Evolutionary conservation across 106 monocot species (phyloP).

Genomic region (Dioscorea alata): DNA sequence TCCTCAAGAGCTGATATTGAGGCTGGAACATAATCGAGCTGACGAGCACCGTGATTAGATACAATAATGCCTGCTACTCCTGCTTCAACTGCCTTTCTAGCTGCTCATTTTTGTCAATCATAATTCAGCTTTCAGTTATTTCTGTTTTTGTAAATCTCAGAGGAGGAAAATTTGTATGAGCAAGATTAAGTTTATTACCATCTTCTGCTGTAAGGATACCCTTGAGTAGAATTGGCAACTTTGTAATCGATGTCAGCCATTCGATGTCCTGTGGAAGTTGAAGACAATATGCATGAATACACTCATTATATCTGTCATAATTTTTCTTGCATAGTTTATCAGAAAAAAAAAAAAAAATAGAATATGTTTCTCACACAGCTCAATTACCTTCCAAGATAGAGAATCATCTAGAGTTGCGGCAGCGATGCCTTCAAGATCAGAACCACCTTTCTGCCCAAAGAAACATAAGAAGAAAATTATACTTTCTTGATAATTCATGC

Average conservation of each 20-base stretch:
- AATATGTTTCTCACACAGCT: neutral
- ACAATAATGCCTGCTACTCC: slow-evolving; percentile 81
- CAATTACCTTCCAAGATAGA: slow-evolving; percentile 64
- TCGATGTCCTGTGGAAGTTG: slow-evolving; percentile 41
- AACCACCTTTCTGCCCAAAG: slow-evolving; percentile 41
- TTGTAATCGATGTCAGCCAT: slow-evolving; percentile 74
- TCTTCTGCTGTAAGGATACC: slow-evolving; percentile 72
- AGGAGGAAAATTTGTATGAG: neutral
- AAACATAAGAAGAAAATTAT: neutral
- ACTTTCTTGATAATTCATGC: neutral
- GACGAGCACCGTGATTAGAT: slow-evolving; percentile 84
- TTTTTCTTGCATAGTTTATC: neutral
- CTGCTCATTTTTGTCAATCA: slow-evolving; percentile 20
- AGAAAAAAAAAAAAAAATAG: neutral
- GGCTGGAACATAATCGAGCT: slow-evolving; percentile 78
- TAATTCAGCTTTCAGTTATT: neutral
- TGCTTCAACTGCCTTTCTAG: slow-evolving; percentile 47
- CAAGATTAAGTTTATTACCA: slow-evolving; percentile 24
- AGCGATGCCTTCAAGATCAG: slow-evolving; percentile 45
- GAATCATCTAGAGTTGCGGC: slow-evolving; percentile 46
- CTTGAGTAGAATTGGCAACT: slow-evolving; percentile 64
- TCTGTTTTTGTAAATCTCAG: neutral
- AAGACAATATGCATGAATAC: no score
- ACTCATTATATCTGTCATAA: neutral
- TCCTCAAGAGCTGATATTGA: slow-evolving; percentile 79